A percentile compares a stretch with the other conserved stretches of the same genome.
phyloP scores from a whole-genome alignment of 2,329 filamentous ascomycete species.

The Cadophora gregata region DNA sequence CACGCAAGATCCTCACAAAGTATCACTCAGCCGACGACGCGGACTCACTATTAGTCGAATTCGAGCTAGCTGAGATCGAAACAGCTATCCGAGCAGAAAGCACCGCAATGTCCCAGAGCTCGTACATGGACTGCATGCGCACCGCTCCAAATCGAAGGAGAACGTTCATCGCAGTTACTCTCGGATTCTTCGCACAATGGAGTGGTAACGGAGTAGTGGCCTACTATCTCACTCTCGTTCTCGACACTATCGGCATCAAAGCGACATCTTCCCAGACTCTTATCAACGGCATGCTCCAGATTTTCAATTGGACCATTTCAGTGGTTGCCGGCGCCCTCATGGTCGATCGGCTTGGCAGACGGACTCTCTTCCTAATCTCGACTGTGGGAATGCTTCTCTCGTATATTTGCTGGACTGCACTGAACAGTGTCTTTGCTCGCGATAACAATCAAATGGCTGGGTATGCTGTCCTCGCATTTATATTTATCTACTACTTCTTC shows the following conservation, averaged over 20 bases:
- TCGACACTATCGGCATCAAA: conserved; percentile 38
- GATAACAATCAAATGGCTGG: conserved; percentile 16
- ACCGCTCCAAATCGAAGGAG: conserved; percentile 27
- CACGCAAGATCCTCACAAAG: conserved; percentile 56
- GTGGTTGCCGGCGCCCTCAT: conserved; percentile 32
- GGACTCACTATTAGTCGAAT: conserved; percentile 50
- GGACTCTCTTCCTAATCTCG: conserved; percentile 31
- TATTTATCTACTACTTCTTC: conserved; percentile 55
- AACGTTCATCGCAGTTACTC: conserved; percentile 18
- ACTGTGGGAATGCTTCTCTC: conserved; percentile 35
- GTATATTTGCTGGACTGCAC: conserved; percentile 39
- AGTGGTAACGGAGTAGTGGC: conserved; percentile 33
- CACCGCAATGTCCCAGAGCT: conserved; percentile 45
- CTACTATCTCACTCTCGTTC: conserved; percentile 47
- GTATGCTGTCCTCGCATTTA: conserved; percentile 47
- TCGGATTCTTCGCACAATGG: conserved; percentile 26
- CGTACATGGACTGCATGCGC: conserved; percentile 46
- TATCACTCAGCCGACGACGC: conserved; percentile 56
- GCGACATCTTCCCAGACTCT: conserved; percentile 34
- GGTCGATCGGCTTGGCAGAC: conserved; percentile 39
- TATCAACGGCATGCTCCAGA: conserved; percentile 42
- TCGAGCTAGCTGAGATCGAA: conserved; percentile 56
- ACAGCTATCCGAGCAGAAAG: conserved; percentile 53
- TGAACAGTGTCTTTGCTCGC: conserved; percentile 22
- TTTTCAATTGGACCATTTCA: conserved; percentile 48